Base-by-base conservation (phyloP, 306 rosid species). In the Rosa rugosa region DNA sequence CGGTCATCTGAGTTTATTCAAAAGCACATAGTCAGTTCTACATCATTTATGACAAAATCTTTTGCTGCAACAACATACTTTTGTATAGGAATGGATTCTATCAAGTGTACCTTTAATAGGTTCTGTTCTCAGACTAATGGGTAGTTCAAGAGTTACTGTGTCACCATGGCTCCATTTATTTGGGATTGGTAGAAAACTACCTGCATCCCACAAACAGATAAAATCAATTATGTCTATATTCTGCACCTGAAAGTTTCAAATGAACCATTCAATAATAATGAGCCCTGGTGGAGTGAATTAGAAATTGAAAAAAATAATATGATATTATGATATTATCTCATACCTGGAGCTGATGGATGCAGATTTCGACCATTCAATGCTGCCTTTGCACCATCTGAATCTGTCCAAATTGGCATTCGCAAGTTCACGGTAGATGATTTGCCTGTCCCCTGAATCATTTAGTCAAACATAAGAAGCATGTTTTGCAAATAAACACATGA, bases 381-480 rank as follows among this genome's bases (percentile, higher is more conserved):
- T 36, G 73, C 91, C 72, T 81, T 84, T 23, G 94, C 89, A 70
- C 84, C 90, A 75, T 69, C 51, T 6, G 50, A 5, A 51, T 10
- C 31, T 12, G 96, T 92, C 99, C 99, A 95, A 54, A 86, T 81
- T 11, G 99, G 99, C 5, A 92, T 8, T 60, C 99, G 91, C 47
- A 95, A 69, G 68, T 92, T 92, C 79, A 94, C 79, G 45, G 85
- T 83, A 40, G 96, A 92, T 16, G 67, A 80, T 70, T 50, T 71
- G 46, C 75, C 81, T 11, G 66, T 42, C 23, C 75, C 46, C 93
- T 93, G 85, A 85, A 77, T 45, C 27, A 73, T 59, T 60, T 68
- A 73, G 36, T 72, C 53, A 74, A 49, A 40, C 56, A 80, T 54
- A 71, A 41, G 49, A 22, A 31, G 53, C 67, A 38, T 40, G 50